These are phyloP conservation scores for Coprinellus micaceus DNA, from an alignment of 768 basidiomycete species.

Conservation along the genomic window DNA sequence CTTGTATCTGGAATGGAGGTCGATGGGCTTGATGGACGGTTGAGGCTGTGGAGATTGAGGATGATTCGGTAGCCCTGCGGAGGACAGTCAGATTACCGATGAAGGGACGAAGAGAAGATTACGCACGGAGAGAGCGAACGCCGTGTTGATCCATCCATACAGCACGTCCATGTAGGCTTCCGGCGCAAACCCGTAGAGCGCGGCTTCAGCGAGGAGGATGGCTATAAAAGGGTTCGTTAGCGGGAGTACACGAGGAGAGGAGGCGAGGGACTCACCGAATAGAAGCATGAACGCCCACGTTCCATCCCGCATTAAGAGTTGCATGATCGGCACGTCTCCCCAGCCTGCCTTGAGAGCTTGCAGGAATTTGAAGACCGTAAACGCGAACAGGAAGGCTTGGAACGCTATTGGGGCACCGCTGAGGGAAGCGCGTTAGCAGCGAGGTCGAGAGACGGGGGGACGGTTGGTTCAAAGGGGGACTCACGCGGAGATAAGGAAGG, in stretches of 20 bases:
- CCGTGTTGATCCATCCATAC: conserved; percentile 7
- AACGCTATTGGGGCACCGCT: conserved; percentile 23
- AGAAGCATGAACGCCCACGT: conserved; percentile 39
- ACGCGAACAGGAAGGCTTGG: conserved; percentile 36
- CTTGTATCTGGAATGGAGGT: background rate
- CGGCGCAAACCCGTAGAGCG: conserved; percentile 3
- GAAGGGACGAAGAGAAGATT: background rate
- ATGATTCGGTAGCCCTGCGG: conserved; percentile 6
- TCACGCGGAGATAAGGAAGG: conserved; percentile 6
- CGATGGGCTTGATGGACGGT: background rate
- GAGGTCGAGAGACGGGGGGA: too few species aligned
- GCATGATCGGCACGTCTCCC: conserved; percentile 38
- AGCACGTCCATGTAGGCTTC: conserved; percentile 3
- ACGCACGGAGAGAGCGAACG: conserved; percentile 4
- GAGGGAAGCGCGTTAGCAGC: too few species aligned
- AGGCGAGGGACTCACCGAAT: conserved; percentile 27
- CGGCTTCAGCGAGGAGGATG: background rate
- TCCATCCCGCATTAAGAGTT: conserved; percentile 41
- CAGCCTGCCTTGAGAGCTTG: conserved; percentile 32
- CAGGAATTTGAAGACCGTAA: conserved; percentile 36
- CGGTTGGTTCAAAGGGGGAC: background rate
- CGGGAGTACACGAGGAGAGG: background rate
- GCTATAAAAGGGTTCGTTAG: background rate
- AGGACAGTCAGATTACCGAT: background rate
- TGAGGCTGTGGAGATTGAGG: conserved; percentile 3